Conservation (phyloP, 2,329 filamentous ascomycete genomes). For the Hypoxylon sp. region DNA sequence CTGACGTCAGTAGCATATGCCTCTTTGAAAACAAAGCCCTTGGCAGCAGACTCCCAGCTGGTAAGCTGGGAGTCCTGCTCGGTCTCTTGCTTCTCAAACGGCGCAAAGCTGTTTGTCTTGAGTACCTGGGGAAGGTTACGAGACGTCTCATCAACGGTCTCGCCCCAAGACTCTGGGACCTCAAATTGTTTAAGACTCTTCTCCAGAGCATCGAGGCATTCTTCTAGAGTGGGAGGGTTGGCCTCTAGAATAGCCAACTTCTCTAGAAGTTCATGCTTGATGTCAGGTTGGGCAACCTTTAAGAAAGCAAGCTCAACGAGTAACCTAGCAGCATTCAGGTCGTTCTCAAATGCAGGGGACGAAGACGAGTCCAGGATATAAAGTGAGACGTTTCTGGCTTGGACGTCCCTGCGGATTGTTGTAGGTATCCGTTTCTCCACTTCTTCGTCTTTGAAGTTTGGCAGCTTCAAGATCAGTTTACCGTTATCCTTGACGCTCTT, state of each 20-base stretch:
- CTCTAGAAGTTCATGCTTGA: constrained; percentile 71
- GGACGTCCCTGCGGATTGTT: constrained; percentile 77
- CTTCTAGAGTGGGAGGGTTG: constrained; percentile 62
- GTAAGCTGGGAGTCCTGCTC: constrained; percentile 76
- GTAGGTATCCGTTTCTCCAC: constrained; percentile 86
- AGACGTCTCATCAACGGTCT: constrained; percentile 70
- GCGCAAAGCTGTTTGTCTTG: constrained; percentile 83
- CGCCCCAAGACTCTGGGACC: constrained; percentile 83
- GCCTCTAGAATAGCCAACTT: constrained; percentile 74
- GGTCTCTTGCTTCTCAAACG: constrained; percentile 80
- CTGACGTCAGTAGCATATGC: constrained; percentile 80
- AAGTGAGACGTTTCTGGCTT: constrained; percentile 77
- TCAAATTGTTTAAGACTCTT: constrained; percentile 80
- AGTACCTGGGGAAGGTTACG: constrained; percentile 72
- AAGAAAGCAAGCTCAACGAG: constrained; percentile 87
- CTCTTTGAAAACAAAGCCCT: constrained; percentile 93
- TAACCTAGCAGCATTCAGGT: constrained; percentile 71
- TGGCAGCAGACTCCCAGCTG: constrained; percentile 86
- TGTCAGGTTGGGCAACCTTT: constrained; percentile 77
- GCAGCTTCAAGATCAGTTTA: constrained; percentile 80
- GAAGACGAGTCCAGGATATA: constrained; percentile 80
- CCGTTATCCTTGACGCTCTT: constrained; percentile 77
- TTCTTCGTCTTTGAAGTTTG: constrained; percentile 87
- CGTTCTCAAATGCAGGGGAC: constrained; percentile 76
- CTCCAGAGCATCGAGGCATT: constrained; percentile 76